Evolutionary conservation across 768 basidiomycete genomes (phyloP).

Genomic region (Vararia minispora): DNA sequence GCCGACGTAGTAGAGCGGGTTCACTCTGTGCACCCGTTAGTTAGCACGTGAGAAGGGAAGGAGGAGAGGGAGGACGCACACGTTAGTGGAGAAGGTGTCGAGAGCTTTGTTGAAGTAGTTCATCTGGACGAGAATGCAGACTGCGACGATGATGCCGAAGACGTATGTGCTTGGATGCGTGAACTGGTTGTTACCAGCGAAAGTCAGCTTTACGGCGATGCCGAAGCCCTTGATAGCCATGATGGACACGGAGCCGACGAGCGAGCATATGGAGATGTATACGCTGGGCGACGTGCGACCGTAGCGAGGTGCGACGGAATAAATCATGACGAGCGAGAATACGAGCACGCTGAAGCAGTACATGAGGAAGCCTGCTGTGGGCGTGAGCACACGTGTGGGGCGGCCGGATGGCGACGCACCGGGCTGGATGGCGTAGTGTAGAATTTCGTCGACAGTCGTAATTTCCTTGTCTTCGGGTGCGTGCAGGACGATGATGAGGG

Average conservation of each 20-base stretch:
- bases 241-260: slow-evolving; percentile 93
- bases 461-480: slow-evolving; percentile 94
- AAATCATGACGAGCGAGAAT: slow-evolving; percentile 81
- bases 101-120: slow-evolving; percentile 98
- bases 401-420: slow-evolving; percentile 35
- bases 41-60: slow-evolving; percentile 1
- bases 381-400: background rate
- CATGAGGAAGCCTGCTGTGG: slow-evolving; percentile 64
- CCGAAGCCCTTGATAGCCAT: slow-evolving; percentile 99
- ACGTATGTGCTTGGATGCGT: slow-evolving; percentile 94
- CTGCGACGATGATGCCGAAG: slow-evolving; percentile 70
- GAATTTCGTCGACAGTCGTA: slow-evolving; percentile 86
- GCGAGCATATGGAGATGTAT: slow-evolving; percentile 92
- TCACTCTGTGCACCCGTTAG: slow-evolving; percentile 54
- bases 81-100: slow-evolving; percentile 94
- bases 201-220: slow-evolving; percentile 88
- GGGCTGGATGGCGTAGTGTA: slow-evolving; percentile 87
- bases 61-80: slow-evolving; percentile 49
- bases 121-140: slow-evolving; percentile 89
- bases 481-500: slow-evolving; percentile 89
- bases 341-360: slow-evolving; percentile 83
- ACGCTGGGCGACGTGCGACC: slow-evolving; percentile 84
- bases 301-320: slow-evolving; percentile 69
- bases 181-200: slow-evolving; percentile 92
- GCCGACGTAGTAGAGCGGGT: slow-evolving; percentile 96